These are phyloP conservation scores for Syncephalastrum monosporum DNA, from an alignment of 371 early-diverging fungal species.

Conservation along the genomic window DNA sequence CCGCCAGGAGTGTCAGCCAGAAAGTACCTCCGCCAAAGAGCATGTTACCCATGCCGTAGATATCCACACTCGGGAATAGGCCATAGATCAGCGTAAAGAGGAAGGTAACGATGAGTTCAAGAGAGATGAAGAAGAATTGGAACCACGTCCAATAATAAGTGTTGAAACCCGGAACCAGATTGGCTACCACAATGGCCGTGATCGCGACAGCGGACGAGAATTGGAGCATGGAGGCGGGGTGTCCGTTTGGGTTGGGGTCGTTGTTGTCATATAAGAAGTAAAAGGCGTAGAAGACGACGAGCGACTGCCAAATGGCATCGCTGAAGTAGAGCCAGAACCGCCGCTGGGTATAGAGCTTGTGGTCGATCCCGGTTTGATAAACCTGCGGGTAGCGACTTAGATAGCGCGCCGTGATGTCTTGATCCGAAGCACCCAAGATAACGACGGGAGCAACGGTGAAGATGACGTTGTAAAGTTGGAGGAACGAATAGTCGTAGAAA, in stretches of 20 bases:
- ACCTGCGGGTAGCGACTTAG: constrained; percentile 63
- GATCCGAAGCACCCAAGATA: constrained; percentile 57
- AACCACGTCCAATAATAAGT: constrained; percentile 79
- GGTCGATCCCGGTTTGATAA: constrained; percentile 64
- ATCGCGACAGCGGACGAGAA: constrained; percentile 64
- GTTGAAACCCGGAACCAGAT: constrained; percentile 70
- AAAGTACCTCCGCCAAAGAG: constrained; percentile 66
- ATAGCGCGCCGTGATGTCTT: constrained; percentile 57
- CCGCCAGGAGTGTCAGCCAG: constrained; percentile 66
- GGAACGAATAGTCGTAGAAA: constrained; percentile 85
- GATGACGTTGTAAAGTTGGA: constrained; percentile 80
- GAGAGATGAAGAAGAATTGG: constrained; percentile 44
- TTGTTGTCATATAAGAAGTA: constrained; percentile 40
- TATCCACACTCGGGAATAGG: constrained; percentile 40
- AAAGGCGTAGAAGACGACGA: constrained; percentile 64
- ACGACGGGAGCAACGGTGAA: constrained; percentile 73
- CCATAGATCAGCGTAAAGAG: constrained; percentile 63
- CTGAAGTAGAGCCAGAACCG: constrained; percentile 66
- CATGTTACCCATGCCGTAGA: constrained; percentile 61
- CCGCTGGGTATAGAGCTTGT: constrained; percentile 55
- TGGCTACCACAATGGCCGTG: constrained; percentile 67
- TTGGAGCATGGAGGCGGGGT: constrained; percentile 43
- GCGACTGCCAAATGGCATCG: constrained; percentile 74
- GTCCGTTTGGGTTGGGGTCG: constrained; percentile 42
- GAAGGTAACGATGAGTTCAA: constrained; percentile 48